Evolutionary conservation across 2,329 filamentous ascomycete species (phyloP).

Genomic region (Aspergillus tubingensis): DNA sequence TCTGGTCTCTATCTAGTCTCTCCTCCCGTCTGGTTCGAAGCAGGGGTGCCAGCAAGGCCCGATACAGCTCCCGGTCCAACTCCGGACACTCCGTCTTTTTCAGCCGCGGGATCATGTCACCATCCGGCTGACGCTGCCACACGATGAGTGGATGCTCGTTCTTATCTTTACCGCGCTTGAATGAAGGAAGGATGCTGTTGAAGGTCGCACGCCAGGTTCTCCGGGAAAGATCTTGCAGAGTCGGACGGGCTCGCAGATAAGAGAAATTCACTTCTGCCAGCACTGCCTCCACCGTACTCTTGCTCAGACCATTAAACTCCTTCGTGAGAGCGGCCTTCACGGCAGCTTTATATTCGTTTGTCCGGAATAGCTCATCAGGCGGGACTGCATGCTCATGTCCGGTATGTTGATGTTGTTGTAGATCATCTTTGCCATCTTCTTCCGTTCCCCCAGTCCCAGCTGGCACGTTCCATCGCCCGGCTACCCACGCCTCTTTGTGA

Average conservation of each 20-base stretch:
- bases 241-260: conserved; percentile 47
- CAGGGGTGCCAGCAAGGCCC: conserved; percentile 40
- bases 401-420: conserved; percentile 12
- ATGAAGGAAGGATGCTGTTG: conserved; percentile 45
- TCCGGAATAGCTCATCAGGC: conserved; percentile 47
- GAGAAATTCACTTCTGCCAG: conserved; percentile 52
- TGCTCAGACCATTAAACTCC: conserved; percentile 48
- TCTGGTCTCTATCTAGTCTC: conserved; percentile 40
- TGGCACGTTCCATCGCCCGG: conserved; percentile 48
- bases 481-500: conserved; percentile 50
- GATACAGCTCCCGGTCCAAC: conserved; percentile 46
- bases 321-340: conserved; percentile 41
- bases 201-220: conserved; percentile 50
- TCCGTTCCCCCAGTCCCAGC: conserved; percentile 18
- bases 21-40: conserved; percentile 37
- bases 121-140: conserved; percentile 40
- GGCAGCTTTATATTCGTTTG: conserved; percentile 45
- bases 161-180: conserved; percentile 42
- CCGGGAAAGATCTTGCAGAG: conserved; percentile 44
- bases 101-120: conserved; percentile 35
- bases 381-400: conserved; percentile 32
- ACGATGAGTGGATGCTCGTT: conserved; percentile 44
- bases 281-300: conserved; percentile 49
- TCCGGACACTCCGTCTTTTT: conserved; percentile 47
- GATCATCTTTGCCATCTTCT: background rate